A percentile compares a stretch with the other conserved stretches of the same genome.
These are phyloP conservation scores for Globomyces pollinis-pini DNA, from an alignment of 192 early-diverging fungal genomes.

Conservation along the genomic window DNA sequence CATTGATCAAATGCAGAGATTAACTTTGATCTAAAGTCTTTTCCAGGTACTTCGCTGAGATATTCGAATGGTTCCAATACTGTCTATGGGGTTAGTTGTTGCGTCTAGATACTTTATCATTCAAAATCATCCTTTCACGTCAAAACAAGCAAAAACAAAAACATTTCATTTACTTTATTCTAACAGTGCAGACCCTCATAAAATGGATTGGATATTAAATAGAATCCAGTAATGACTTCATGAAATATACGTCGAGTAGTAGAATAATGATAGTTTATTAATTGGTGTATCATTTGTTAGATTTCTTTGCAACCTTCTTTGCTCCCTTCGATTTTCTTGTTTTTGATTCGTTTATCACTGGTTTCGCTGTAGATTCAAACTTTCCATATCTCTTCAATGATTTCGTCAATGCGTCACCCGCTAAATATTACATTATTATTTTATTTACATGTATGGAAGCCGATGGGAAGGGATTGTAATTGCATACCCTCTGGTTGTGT, in stretches of 20 bases:
- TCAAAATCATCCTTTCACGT: too few species aligned
- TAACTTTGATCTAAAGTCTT: slow-evolving; percentile 85
- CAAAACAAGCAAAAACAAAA: slow-evolving; percentile 29
- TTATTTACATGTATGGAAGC: not conserved
- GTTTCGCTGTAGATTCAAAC: not conserved
- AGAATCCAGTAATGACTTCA: not conserved
- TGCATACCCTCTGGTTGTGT: slow-evolving; percentile 7
- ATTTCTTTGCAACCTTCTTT: slow-evolving; percentile 1
- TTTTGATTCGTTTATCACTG: not conserved
- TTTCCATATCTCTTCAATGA: not conserved
- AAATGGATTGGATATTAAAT: not conserved
- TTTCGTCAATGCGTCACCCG: not conserved
- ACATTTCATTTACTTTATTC: not conserved
- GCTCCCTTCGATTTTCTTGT: not conserved
- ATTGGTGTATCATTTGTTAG: not conserved
- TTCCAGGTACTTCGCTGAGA: slow-evolving; percentile 77
- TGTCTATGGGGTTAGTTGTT: too few species aligned
- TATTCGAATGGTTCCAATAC: slow-evolving; percentile 93
- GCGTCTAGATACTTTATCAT: too few species aligned
- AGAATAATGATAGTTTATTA: not conserved
- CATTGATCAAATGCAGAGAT: slow-evolving; percentile 88
- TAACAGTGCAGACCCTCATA: not conserved
- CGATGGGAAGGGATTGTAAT: slow-evolving; percentile 2
- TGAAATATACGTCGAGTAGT: not conserved
- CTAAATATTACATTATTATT: not conserved